A percentile compares a stretch with the other conserved stretches of the same genome.
Evolutionary conservation across 495 filamentous ascomycete species (phyloP).

Genomic region (Talaromyces liani): DNA sequence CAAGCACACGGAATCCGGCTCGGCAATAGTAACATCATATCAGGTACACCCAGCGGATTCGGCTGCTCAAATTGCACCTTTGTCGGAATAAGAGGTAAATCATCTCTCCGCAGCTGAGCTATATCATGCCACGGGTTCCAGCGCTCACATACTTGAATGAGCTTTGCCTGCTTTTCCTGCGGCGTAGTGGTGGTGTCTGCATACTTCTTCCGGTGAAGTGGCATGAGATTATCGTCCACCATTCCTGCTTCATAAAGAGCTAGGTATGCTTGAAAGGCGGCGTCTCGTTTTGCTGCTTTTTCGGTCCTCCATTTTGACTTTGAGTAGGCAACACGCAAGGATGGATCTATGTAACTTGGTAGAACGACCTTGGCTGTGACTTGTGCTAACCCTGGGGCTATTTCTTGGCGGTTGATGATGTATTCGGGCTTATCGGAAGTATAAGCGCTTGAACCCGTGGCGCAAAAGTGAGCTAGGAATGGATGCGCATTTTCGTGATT

Average conservation of each 20-base stretch:
- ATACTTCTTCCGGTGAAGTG: conserved; percentile 26
- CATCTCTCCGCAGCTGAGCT: conserved; percentile 24
- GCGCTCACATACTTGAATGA: conserved; percentile 45
- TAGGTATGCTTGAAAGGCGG: conserved; percentile 75
- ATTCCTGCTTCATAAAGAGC: conserved; percentile 62
- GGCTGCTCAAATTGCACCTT: conserved; percentile 2
- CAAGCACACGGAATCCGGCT: conserved; percentile 18
- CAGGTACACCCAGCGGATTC: conserved; percentile 8
- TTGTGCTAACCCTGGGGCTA: neutral
- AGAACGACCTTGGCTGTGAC: conserved; percentile 57
- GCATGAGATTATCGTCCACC: conserved; percentile 74
- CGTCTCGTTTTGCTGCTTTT: conserved; percentile 69
- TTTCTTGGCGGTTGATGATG: conserved; percentile 18
- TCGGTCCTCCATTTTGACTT: conserved; percentile 59
- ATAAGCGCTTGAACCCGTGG: conserved; percentile 50
- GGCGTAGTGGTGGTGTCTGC: conserved; percentile 23
- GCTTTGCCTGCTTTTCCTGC: conserved; percentile 37
- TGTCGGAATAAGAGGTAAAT: conserved; percentile 4
- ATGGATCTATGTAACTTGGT: conserved; percentile 59
- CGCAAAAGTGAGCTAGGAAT: conserved; percentile 82
- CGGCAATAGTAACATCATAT: conserved; percentile 32
- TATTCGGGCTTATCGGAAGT: conserved; percentile 47
- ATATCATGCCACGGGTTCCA: conserved; percentile 61
- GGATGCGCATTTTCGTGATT: conserved; percentile 61
- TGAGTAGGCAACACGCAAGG: conserved; percentile 51